phyloP scores from a whole-genome alignment of 2,329 filamentous ascomycete genomes.

The Camillea tinctor region DNA sequence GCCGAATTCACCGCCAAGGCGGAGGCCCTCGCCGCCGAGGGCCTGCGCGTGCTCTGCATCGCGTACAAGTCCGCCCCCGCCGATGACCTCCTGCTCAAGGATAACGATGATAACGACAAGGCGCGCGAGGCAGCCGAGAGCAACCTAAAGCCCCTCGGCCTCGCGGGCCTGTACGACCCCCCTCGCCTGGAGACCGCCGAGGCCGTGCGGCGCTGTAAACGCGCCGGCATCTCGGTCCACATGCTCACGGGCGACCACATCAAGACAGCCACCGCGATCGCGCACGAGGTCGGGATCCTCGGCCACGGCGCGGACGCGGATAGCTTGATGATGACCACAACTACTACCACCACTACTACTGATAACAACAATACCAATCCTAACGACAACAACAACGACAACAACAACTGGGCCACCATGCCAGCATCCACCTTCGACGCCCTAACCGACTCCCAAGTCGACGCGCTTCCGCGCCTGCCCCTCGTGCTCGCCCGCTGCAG shows the following conservation, averaged over 20 bases:
- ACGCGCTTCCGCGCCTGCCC: constrained; percentile 58
- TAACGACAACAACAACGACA: too few species aligned
- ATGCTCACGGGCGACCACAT: constrained; percentile 71
- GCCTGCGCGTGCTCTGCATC: constrained; percentile 67
- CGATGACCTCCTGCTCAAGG: constrained; percentile 35
- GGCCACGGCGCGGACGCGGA: constrained; percentile 40
- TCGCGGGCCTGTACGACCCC: constrained; percentile 71
- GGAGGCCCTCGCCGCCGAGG: constrained; percentile 58
- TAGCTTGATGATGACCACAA: too few species aligned
- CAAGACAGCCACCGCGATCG: constrained; percentile 65
- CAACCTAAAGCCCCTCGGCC: constrained; percentile 62
- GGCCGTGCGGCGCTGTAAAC: constrained; percentile 57
- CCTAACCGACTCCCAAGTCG: constrained; percentile 61
- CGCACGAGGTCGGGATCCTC: constrained; percentile 63
- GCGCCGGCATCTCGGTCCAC: constrained; percentile 63
- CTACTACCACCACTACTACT: too few species aligned
- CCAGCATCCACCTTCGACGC: constrained; percentile 61
- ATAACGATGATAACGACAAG: too few species aligned
- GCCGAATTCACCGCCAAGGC: constrained; percentile 47
- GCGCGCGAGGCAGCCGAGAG: constrained; percentile 56
- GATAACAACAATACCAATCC: too few species aligned
- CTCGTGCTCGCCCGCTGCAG: constrained; percentile 69
- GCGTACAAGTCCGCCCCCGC: constrained; percentile 49
- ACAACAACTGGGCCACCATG: too few species aligned
- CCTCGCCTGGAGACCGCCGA: constrained; percentile 65